A percentile compares a stretch with the other conserved stretches of the same genome.
phyloP scores from a whole-genome alignment of 306 rosid genomes.

The Rosa chinensis region DNA sequence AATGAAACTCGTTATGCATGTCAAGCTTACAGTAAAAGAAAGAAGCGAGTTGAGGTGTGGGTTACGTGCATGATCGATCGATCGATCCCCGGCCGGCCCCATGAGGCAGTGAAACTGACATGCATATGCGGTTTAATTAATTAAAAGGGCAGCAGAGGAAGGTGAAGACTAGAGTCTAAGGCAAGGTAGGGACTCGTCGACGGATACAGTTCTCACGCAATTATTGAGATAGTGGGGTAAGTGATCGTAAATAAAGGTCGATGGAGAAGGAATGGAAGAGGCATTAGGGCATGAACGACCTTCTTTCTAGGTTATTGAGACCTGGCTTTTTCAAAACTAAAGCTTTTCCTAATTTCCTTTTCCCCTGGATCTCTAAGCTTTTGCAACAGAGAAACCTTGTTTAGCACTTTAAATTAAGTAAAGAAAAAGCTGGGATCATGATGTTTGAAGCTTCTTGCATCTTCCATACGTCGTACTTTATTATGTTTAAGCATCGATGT shows the following conservation, averaged over 20 bases:
- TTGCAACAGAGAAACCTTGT: background rate
- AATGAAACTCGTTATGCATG: background rate
- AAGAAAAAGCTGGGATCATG: background rate
- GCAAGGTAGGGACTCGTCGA: constrained; percentile 1
- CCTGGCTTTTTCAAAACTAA: constrained; percentile 24
- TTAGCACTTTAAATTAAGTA: constrained; percentile 8
- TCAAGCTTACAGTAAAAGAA: background rate
- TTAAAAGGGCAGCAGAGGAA: background rate
- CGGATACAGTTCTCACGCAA: background rate
- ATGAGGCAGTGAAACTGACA: constrained; percentile 16
- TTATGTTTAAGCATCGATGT: background rate
- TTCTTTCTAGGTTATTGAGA: background rate
- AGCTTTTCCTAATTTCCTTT: constrained; percentile 10
- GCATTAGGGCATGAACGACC: background rate
- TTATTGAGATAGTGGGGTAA: constrained; percentile 12
- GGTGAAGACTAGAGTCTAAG: background rate
- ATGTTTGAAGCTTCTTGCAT: constrained; percentile 28
- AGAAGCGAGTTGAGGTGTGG: constrained; percentile 2
- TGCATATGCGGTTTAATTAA: background rate
- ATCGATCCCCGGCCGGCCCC: background rate
- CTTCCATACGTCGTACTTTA: background rate
- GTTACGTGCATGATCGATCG: background rate
- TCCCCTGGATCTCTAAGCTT: constrained; percentile 11
- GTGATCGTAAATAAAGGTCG: background rate
- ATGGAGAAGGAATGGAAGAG: background rate